phyloP scores from a whole-genome alignment of 768 basidiomycete genomes.

The Leccinum truebloodii region DNA sequence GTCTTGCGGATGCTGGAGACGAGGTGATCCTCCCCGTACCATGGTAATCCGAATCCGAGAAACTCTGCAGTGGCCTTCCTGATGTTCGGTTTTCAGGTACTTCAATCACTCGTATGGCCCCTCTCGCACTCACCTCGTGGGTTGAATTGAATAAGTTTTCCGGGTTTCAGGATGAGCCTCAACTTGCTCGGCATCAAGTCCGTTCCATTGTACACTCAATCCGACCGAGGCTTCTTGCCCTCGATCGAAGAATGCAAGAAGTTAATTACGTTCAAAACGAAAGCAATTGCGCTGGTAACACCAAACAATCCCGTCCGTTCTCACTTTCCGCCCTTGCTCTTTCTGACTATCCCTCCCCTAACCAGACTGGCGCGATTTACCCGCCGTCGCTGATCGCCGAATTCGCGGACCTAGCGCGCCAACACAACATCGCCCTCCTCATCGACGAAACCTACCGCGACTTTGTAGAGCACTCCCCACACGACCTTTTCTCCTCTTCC shows the following conservation, averaged over 20 bases:
- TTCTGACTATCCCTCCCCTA: not conserved
- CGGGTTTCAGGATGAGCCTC: conserved; percentile 58
- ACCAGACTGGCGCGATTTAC: conserved; percentile 71
- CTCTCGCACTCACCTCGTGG: not conserved
- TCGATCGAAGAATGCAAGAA: conserved; percentile 48
- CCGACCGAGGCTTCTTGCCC: conserved; percentile 60
- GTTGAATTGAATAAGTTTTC: not conserved
- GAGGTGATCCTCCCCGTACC: conserved; percentile 74
- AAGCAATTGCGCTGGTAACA: conserved; percentile 72
- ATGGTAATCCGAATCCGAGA: conserved; percentile 43
- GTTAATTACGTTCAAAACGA: conserved; percentile 58
- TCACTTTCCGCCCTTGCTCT: too few relatives aligned
- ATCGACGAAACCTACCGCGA: conserved; percentile 92
- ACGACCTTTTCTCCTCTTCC: conserved; percentile 49
- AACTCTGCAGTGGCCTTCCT: not conserved
- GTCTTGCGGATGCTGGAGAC: conserved; percentile 66
- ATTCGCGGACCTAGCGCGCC: conserved; percentile 60
- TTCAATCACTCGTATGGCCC: conserved; percentile 58
- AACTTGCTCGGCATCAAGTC: conserved; percentile 61
- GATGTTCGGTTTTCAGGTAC: conserved; percentile 44
- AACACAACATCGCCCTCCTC: conserved; percentile 61
- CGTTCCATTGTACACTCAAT: conserved; percentile 52
- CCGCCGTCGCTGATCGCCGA: conserved; percentile 52
- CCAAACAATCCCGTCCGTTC: conserved; percentile 71
- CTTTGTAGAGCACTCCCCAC: conserved; percentile 61